These are phyloP conservation scores for Carnegiea gigantea DNA, from an alignment of 179 eudicot genomes.

Conservation along the genomic window DNA sequence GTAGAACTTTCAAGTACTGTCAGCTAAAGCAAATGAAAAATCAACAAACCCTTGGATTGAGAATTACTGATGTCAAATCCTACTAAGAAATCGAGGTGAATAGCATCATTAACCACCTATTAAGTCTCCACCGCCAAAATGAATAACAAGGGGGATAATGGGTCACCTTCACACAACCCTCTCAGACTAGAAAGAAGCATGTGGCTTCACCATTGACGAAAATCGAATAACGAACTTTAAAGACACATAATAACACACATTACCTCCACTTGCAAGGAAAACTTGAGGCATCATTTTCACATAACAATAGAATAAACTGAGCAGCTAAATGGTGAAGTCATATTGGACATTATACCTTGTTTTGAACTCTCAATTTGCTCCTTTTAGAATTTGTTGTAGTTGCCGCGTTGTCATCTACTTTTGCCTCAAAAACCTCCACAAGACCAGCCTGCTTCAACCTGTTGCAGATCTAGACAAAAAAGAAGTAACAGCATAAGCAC, in stretches of 20 bases:
- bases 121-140: background rate
- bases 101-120: too few species aligned
- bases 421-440: constrained; percentile 61
- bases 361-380: constrained; percentile 27
- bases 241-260: background rate
- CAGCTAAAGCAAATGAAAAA: background rate
- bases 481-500: constrained; percentile 19
- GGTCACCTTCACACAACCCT: too few species aligned
- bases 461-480: constrained; percentile 49
- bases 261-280: background rate
- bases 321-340: background rate
- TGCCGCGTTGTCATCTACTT: constrained; percentile 54
- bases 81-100: too few species aligned
- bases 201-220: background rate
- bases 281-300: background rate
- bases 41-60: too few species aligned
- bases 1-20: background rate
- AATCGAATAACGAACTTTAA: background rate
- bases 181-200: background rate
- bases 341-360: constrained; percentile 30
- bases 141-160: background rate
- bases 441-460: constrained; percentile 75
- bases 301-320: background rate
- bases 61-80: too few species aligned
- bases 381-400: constrained; percentile 25